Conservation (phyloP, 2,329 filamentous ascomycete genomes). For the Ambrosiella cleistominuta region DNA sequence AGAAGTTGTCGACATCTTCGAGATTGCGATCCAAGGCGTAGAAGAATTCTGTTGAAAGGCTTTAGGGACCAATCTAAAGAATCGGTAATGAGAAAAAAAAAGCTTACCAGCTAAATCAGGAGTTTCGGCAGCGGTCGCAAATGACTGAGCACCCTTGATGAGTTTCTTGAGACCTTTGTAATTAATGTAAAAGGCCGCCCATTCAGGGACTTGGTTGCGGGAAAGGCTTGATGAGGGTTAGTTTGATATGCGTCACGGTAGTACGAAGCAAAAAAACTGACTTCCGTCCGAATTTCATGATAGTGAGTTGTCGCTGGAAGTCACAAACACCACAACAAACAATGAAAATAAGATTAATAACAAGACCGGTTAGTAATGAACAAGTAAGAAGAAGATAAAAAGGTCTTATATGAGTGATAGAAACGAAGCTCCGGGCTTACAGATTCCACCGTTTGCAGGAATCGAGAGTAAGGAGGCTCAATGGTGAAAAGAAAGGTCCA, state of each 20-base stretch:
- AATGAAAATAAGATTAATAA: not conserved
- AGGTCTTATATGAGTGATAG: not conserved
- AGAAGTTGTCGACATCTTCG: conserved; percentile 90
- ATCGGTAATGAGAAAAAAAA: not conserved
- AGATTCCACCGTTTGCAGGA: not conserved
- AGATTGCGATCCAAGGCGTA: conserved; percentile 92
- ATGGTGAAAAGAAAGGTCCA: not conserved
- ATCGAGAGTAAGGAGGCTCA: not conserved
- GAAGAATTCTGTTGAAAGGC: conserved; percentile 59
- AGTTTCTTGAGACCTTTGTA: conserved; percentile 90
- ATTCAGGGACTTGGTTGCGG: conserved; percentile 73
- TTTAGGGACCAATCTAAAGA: not conserved
- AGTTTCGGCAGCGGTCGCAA: conserved; percentile 49
- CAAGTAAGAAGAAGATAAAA: not conserved
- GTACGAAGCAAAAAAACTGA: conserved; percentile 20
- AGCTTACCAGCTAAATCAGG: conserved; percentile 72
- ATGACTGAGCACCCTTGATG: conserved; percentile 61
- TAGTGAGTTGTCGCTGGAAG: conserved; percentile 13
- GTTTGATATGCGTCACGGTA: not conserved
- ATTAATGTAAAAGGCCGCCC: conserved; percentile 70
- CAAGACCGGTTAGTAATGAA: not conserved
- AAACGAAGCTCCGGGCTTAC: not conserved
- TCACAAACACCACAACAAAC: no score
- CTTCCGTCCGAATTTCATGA: conserved; percentile 48
- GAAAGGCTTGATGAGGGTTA: conserved; percentile 35